Conservation (phyloP, 495 filamentous ascomycete genomes). For the Chaetomidium leptoderma region DNA sequence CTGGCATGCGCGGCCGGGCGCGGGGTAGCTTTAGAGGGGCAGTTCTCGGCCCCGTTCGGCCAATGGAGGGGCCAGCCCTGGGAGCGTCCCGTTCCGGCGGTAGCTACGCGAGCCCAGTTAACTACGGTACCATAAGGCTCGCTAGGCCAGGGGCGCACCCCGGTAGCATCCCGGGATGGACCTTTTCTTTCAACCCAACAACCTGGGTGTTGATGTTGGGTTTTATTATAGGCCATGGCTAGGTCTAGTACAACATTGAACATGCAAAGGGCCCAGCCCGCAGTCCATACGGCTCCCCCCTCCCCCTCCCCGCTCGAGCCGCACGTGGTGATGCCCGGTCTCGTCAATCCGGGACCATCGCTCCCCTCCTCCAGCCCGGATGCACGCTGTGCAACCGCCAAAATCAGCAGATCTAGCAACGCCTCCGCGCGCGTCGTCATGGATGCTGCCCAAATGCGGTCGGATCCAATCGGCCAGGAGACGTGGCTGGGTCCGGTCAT, state of each 20-base stretch:
- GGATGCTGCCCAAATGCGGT: conserved; percentile 14
- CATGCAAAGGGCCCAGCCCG: too few relatives aligned
- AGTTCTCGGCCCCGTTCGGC: background rate
- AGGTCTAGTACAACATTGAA: too few relatives aligned
- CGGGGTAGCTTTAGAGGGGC: conserved; percentile 14
- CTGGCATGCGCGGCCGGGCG: conserved; percentile 9
- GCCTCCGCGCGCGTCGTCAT: conserved; percentile 14
- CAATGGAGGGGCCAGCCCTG: conserved; percentile 8
- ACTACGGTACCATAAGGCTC: too few relatives aligned
- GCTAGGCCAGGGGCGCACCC: too few relatives aligned
- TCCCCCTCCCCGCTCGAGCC: background rate
- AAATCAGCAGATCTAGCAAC: background rate
- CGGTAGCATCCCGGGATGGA: too few relatives aligned
- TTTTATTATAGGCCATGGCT: too few relatives aligned
- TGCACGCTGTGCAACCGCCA: conserved; percentile 1
- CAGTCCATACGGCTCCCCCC: background rate
- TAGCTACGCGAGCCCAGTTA: too few relatives aligned
- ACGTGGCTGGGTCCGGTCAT: conserved; percentile 14
- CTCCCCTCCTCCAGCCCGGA: background rate
- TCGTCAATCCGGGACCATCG: background rate
- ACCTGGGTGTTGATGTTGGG: too few relatives aligned
- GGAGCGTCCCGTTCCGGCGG: background rate
- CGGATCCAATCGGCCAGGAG: conserved; percentile 16
- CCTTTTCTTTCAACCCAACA: background rate
- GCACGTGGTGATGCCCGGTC: background rate